Percentiles rank a stretch among this genome's conserved stretches.
phyloP scores from a whole-genome alignment of 306 rosid species.

The Prunus persica region Prunus_persica_NCBIv2 NC_034014.1:9299001-9299500 shows the following conservation, averaged over 20 bases:
- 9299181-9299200: slow-evolving; percentile 6
- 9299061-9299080: slow-evolving; percentile 77
- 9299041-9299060: slow-evolving; percentile 31
- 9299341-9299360: slow-evolving; percentile 97
- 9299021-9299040: slow-evolving; percentile 16
- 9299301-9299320: slow-evolving; percentile 98
- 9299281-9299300: slow-evolving; percentile 97
- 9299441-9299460: background rate
- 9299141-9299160: slow-evolving; percentile 65
- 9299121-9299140: slow-evolving; percentile 99
- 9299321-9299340: slow-evolving; percentile 99
- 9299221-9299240: slow-evolving; percentile 96
- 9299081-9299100: slow-evolving; percentile 62
- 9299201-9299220: slow-evolving; percentile 6
- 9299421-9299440: background rate
- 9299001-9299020: slow-evolving; percentile 22
- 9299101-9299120: slow-evolving; percentile 96
- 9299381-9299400: background rate
- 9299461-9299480: background rate
- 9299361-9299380: slow-evolving; percentile 81
- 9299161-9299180: slow-evolving; percentile 8
- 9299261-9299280: slow-evolving; percentile 94
- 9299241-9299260: slow-evolving; percentile 99
- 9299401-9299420: background rate
- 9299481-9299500: background rate